phyloP scores from a whole-genome alignment of 352 stramenopile species.

The Phytophthora hibernalis region DNA sequence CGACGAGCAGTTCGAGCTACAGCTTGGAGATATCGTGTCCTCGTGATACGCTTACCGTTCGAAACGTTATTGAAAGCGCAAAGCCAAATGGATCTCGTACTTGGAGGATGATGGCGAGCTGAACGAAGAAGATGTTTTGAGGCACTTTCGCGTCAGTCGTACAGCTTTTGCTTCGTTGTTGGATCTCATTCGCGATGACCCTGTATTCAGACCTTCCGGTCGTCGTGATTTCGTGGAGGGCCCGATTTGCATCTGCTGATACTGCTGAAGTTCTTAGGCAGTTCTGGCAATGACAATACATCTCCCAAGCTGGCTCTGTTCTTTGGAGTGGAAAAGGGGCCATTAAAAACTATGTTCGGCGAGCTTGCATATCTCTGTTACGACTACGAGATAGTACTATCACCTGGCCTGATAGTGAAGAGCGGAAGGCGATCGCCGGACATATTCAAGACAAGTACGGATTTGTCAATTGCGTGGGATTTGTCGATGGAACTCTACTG shows the following conservation, averaged over 20 bases:
- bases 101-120: conserved; percentile 1
- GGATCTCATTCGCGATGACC: not conserved
- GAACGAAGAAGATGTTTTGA: conserved; percentile 6
- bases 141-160: conserved; percentile 1
- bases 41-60: not conserved
- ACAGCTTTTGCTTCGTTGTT: not conserved
- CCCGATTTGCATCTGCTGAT: not conserved
- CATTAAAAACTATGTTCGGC: conserved; percentile 16
- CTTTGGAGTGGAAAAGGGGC: conserved; percentile 11
- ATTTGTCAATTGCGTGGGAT: conserved; percentile 6
- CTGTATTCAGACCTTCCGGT: not conserved
- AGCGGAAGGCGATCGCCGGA: not conserved
- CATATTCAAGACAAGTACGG: conserved; percentile 5
- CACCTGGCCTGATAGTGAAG: not conserved
- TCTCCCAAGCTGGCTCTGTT: conserved; percentile 5
- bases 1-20: conserved; percentile 10
- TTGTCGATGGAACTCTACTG: not conserved
- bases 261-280: conserved; percentile 1
- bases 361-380: not conserved
- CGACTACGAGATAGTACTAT: conserved; percentile 1
- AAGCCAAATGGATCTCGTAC: conserved; percentile 3
- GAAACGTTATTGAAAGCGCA: not conserved
- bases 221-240: not conserved
- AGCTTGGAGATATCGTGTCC: not conserved
- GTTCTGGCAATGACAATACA: conserved; percentile 2